Evolutionary conservation across 2,329 filamentous ascomycete genomes (phyloP).

Genomic region (Hypocreales sp.): DNA sequence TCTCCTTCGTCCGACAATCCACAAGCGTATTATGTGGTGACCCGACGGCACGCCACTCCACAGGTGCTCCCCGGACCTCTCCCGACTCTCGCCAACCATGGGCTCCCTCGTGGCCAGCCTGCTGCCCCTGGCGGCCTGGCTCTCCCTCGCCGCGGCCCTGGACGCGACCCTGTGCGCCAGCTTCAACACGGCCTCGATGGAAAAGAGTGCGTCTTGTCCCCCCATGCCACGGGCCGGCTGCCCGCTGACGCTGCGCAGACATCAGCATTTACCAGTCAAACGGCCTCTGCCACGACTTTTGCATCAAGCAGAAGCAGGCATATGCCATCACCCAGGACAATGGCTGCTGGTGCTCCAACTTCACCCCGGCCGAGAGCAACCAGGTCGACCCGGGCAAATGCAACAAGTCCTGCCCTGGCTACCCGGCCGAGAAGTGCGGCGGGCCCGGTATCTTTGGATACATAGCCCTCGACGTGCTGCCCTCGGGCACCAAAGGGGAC

Average conservation of each 20-base stretch:
- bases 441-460: slow-evolving; percentile 49
- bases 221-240: neutral
- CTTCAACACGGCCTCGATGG: slow-evolving; percentile 18
- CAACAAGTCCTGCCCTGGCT: slow-evolving; percentile 50
- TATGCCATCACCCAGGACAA: slow-evolving; percentile 52
- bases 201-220: slow-evolving; percentile 14
- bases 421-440: slow-evolving; percentile 49
- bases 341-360: slow-evolving; percentile 63
- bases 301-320: slow-evolving; percentile 35
- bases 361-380: slow-evolving; percentile 33
- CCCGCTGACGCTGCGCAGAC: slow-evolving; percentile 20
- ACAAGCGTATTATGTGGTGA: neutral
- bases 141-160: slow-evolving; percentile 9
- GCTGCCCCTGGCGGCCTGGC: slow-evolving; percentile 11
- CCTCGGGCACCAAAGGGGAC: slow-evolving; percentile 38
- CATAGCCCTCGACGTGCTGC: slow-evolving; percentile 32
- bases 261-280: slow-evolving; percentile 49
- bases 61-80: neutral
- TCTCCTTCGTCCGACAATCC: neutral
- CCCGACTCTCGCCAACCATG: too few relatives aligned
- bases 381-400: slow-evolving; percentile 32
- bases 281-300: slow-evolving; percentile 49
- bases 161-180: slow-evolving; percentile 18
- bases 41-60: neutral
- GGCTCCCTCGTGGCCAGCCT: slow-evolving; percentile 3